phyloP scores from a whole-genome alignment of 768 basidiomycete species.

The Rickenella mellea region DNA sequence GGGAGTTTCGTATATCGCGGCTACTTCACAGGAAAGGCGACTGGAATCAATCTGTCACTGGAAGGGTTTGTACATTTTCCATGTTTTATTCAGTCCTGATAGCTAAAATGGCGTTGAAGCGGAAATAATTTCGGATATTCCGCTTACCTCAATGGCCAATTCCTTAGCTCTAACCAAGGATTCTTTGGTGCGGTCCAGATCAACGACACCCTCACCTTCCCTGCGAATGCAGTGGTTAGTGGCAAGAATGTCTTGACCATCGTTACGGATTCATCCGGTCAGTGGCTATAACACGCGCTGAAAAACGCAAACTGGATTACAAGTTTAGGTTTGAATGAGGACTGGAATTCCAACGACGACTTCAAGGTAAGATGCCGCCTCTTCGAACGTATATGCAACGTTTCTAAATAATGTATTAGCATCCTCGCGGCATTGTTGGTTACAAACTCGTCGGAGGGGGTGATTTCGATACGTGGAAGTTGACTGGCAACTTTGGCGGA shows the following conservation, averaged over 20 bases:
- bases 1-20: constrained; percentile 13
- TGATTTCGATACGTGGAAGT: constrained; percentile 18
- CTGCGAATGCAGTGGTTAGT: constrained; percentile 6
- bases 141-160: constrained; percentile 14
- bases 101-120: constrained; percentile 2
- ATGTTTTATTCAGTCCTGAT: not conserved
- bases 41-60: constrained; percentile 14
- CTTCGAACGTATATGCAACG: not conserved
- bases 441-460: constrained; percentile 15
- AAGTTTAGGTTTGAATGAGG: constrained; percentile 12
- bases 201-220: constrained; percentile 11
- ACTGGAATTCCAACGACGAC: constrained; percentile 12
- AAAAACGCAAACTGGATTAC: not conserved
- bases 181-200: constrained; percentile 9
- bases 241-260: constrained; percentile 13
- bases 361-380: constrained; percentile 9
- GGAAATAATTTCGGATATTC: constrained; percentile 14
- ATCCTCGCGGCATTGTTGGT: constrained; percentile 19
- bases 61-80: constrained; percentile 11
- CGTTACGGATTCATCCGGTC: constrained; percentile 13
- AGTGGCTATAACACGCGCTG: not conserved
- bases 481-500: constrained; percentile 17
- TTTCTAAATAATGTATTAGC: constrained; percentile 5
- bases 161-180: constrained; percentile 13
- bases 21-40: constrained; percentile 16